Conservation (phyloP, 805 yeast genomes). For the Zygoascus biomembranicola region DNA sequence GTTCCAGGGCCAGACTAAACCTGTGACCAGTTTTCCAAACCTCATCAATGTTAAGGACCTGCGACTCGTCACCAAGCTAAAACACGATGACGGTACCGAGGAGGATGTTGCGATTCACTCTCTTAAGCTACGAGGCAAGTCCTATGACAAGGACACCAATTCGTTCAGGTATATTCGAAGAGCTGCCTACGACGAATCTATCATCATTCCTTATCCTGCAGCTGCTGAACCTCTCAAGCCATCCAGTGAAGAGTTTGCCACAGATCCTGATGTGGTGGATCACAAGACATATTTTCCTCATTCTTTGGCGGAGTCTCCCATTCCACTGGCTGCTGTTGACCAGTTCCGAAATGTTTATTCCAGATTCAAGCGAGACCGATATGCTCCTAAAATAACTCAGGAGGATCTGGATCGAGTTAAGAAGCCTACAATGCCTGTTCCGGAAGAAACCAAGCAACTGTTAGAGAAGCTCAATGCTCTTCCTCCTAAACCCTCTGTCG, state of each 20-base stretch:
- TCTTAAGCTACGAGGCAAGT: slow-evolving; percentile 55
- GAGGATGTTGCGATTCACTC: slow-evolving; percentile 75
- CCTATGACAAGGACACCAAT: slow-evolving; percentile 68
- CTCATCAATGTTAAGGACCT: slow-evolving; percentile 53
- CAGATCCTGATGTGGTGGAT: slow-evolving; percentile 39
- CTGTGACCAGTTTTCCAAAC: slow-evolving; percentile 61
- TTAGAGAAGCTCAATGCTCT: slow-evolving; percentile 25
- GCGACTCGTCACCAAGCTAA: slow-evolving; percentile 70
- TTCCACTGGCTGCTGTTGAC: slow-evolving; percentile 57
- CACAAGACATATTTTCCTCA: slow-evolving; percentile 71
- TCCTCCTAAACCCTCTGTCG: slow-evolving; percentile 27
- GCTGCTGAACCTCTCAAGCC: slow-evolving; percentile 54
- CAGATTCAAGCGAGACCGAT: slow-evolving; percentile 45
- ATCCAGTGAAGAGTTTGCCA: slow-evolving; percentile 14
- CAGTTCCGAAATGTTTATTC: slow-evolving; percentile 74
- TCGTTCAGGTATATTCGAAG: slow-evolving; percentile 69
- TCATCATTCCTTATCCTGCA: slow-evolving; percentile 85
- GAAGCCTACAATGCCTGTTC: slow-evolving; percentile 75
- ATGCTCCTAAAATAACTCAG: slow-evolving; percentile 46
- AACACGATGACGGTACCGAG: slow-evolving; percentile 51
- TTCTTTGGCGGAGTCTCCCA: slow-evolving; percentile 54
- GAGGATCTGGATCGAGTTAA: slow-evolving; percentile 44
- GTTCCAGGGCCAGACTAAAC: slow-evolving; percentile 63
- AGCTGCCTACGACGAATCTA: slow-evolving; percentile 57
- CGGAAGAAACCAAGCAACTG: slow-evolving; percentile 40